Base-by-base conservation (phyloP, 495 filamentous ascomycete genomes). In the Tuber borchii region DNA sequence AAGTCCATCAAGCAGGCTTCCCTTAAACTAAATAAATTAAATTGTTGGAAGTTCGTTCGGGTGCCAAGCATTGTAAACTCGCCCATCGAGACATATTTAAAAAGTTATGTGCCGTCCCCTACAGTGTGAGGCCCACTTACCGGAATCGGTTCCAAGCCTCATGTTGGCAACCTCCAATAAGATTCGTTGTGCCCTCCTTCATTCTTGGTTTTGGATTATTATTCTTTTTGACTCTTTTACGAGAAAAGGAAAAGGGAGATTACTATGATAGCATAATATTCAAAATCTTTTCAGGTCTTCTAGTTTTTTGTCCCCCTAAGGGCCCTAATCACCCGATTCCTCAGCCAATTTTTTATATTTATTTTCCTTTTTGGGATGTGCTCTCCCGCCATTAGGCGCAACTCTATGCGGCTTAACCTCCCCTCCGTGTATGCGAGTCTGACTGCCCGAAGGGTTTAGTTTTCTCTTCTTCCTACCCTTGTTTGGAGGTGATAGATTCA, bases 21-120 rank as follows among this genome's bases (percentile, higher is more conserved):
- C 9, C 22, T 8, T 12, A n/a, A 56, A 10, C 48, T 56, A 12
- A 43, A 43, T 43, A 43, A 43, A 43, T 43, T 43, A 10, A 43
- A 48, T 56, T 12, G 12, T 56, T 12, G 22, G 48, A 56, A 10
- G 7, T n/a, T n/a, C 48, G 20, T 12, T 12, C 48, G 8, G 48
- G 48, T 56, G 48, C 48, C 48, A 56, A 56, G 48, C 48, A 56
- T 56, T 56, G 48, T n/a, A 56, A 56, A 56, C 48, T 56, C 20
- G 48, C 48, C 48, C 48, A 56, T 10, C 22, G 8, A n/a, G 48
- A 56, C 48, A n/a, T 10, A 20, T 56, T 56, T 56, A 2, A n/a
- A 56, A n/a, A 12, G 48, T 56, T 56, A 20, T 22, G 48, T n/a
- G 48, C 22, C 48, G 48, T 51, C 20, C 7, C 22, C 48, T 0